Evolutionary conservation across 164 flowering plant genomes (phyloP).

Genomic region (Dillenia turbinata): DNA sequence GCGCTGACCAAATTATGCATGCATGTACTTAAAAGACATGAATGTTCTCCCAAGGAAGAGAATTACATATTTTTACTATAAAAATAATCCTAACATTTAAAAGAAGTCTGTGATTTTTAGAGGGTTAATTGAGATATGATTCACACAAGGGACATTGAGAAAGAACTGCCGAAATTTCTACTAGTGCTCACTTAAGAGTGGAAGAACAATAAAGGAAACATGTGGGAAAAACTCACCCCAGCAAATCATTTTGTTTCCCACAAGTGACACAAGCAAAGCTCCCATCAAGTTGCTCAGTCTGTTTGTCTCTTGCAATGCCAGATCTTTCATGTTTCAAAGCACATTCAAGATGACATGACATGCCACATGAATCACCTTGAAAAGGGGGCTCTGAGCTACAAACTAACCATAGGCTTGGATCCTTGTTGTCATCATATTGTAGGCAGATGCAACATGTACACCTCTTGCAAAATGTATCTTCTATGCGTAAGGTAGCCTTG

Average conservation of each 20-base stretch:
- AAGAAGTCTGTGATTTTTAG: too few relatives aligned
- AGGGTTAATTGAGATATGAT: too few relatives aligned
- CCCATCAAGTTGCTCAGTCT: conserved; percentile 51
- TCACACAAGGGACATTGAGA: too few relatives aligned
- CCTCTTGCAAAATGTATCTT: conserved; percentile 80
- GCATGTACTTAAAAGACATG: too few relatives aligned
- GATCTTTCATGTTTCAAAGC: conserved; percentile 64
- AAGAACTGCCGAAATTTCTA: too few relatives aligned
- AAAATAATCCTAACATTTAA: too few relatives aligned
- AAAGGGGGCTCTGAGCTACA: conserved; percentile 78
- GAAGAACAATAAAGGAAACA: not conserved
- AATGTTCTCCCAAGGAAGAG: too few relatives aligned
- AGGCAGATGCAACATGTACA: conserved; percentile 93
- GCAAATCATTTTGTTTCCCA: conserved; percentile 77
- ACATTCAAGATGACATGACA: conserved; percentile 96
- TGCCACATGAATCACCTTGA: conserved; percentile 66
- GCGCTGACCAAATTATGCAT: too few relatives aligned
- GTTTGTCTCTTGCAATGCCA: conserved; percentile 51
- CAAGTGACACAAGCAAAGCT: conserved; percentile 75
- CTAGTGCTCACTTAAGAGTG: too few relatives aligned
- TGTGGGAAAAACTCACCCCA: conserved; percentile 48
- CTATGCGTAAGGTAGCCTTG: conserved; percentile 51
- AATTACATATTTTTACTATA: too few relatives aligned
- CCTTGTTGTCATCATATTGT: conserved; percentile 91
- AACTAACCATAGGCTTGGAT: conserved; percentile 93